Evolutionary conservation across 768 basidiomycete genomes (phyloP).

Genomic region (Suillus variegatus): DNA sequence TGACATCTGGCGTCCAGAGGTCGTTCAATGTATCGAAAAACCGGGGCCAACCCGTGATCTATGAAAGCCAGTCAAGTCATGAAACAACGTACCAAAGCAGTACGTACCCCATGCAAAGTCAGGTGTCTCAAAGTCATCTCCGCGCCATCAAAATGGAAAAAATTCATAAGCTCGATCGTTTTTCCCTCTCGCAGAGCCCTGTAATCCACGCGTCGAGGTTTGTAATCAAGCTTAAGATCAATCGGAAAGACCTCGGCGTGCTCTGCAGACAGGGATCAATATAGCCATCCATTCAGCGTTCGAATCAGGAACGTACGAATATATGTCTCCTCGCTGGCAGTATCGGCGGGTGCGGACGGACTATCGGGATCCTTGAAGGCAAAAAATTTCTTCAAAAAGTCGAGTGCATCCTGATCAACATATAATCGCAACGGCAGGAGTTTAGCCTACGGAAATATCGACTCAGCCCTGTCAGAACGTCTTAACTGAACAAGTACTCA

Average conservation of each 20-base stretch:
- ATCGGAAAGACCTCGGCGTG: constrained; percentile 94
- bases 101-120: constrained; percentile 83
- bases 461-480: constrained; percentile 6
- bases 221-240: constrained; percentile 96
- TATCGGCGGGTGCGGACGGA: constrained; percentile 35
- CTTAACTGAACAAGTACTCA: constrained; percentile 37
- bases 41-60: constrained; percentile 93
- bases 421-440: constrained; percentile 88
- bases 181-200: constrained; percentile 84
- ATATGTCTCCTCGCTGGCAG: constrained; percentile 54
- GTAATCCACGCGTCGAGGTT: constrained; percentile 96
- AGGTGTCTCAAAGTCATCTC: constrained; percentile 98
- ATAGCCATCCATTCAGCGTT: constrained; percentile 8
- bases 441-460: constrained; percentile 61
- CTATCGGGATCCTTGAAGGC: constrained; percentile 72
- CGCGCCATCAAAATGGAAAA: constrained; percentile 99
- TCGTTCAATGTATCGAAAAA: constrained; percentile 94
- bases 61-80: constrained; percentile 7
- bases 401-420: constrained; percentile 97
- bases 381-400: constrained; percentile 97
- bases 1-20: constrained; percentile 98
- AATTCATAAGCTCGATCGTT: constrained; percentile 98
- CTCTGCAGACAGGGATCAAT: constrained; percentile 48
- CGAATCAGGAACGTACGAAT: constrained; percentile 57
- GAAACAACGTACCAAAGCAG: constrained; percentile 1